Percentiles rank a stretch among this genome's conserved stretches.
phyloP scores from a whole-genome alignment of 2,329 filamentous ascomycete species.

The Claviceps sp. region DNA sequence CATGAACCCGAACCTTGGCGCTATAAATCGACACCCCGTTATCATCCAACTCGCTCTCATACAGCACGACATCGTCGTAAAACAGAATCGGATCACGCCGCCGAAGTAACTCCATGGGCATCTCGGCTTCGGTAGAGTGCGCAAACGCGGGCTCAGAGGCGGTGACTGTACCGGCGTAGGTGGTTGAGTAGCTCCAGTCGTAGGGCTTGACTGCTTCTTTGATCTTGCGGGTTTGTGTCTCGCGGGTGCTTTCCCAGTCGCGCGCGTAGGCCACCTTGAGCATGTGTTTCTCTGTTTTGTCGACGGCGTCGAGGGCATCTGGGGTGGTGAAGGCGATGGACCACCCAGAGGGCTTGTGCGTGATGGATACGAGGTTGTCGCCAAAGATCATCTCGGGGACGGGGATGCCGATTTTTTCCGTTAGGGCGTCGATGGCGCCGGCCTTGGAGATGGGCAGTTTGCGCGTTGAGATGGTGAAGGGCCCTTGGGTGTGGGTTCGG shows the following conservation, averaged over 20 bases:
- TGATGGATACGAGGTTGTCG: conserved; percentile 71
- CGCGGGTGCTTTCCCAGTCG: conserved; percentile 59
- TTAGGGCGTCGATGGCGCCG: conserved; percentile 77
- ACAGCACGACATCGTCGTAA: conserved; percentile 91
- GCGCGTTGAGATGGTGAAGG: conserved; percentile 65
- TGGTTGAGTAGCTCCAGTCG: conserved; percentile 94
- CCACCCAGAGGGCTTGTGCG: conserved; percentile 67
- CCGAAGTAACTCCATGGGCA: conserved; percentile 77
- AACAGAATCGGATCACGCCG: conserved; percentile 88
- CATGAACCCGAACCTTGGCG: conserved; percentile 89
- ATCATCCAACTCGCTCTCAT: conserved; percentile 95
- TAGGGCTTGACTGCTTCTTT: conserved; percentile 91
- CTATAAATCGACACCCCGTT: conserved; percentile 88
- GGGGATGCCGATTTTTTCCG: conserved; percentile 64
- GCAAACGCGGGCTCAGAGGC: conserved; percentile 6
- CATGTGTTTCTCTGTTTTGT: conserved; percentile 87
- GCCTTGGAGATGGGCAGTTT: conserved; percentile 94
- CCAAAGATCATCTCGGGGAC: conserved; percentile 99
- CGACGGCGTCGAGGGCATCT: conserved; percentile 78
- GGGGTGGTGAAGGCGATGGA: conserved; percentile 68
- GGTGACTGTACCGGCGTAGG: conserved; percentile 57
- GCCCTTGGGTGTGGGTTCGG: conserved; percentile 41
- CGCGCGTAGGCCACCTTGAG: conserved; percentile 86
- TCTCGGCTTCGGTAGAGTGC: conserved; percentile 28
- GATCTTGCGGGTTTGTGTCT: conserved; percentile 73